Percentiles rank a stretch among this genome's conserved stretches.
Evolutionary conservation across 352 stramenopile genomes (phyloP).

Genomic region (Phytophthora sansomeana): DNA sequence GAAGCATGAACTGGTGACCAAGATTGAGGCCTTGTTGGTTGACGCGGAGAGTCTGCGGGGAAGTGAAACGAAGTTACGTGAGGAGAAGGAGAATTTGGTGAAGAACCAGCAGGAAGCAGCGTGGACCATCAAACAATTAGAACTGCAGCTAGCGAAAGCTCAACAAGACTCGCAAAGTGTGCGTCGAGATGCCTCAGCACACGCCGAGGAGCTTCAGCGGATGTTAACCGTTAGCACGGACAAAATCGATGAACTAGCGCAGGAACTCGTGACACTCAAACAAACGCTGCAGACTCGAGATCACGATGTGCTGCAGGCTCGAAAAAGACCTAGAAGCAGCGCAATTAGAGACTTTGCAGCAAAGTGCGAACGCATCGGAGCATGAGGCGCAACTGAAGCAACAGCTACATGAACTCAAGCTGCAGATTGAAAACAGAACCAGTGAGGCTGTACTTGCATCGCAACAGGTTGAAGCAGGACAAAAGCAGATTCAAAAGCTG

Average conservation of each 20-base stretch:
- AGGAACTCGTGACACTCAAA: conserved; percentile 49
- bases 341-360: conserved; percentile 56
- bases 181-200: conserved; percentile 55
- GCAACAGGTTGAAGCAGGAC: conserved; percentile 30
- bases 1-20: conserved; percentile 63
- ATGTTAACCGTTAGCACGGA: conserved; percentile 45
- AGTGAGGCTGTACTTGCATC: conserved; percentile 35
- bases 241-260: conserved; percentile 54
- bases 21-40: conserved; percentile 67
- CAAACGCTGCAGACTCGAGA: conserved; percentile 51
- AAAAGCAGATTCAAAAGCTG: conserved; percentile 47
- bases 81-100: conserved; percentile 61
- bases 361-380: conserved; percentile 48
- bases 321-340: conserved; percentile 56
- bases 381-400: conserved; percentile 41
- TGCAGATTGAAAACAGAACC: conserved; percentile 47
- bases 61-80: conserved; percentile 56
- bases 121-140: conserved; percentile 43
- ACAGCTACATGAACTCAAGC: conserved; percentile 47
- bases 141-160: conserved; percentile 54
- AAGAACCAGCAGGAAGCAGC: conserved; percentile 48
- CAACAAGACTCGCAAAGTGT: conserved; percentile 63
- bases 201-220: conserved; percentile 53
- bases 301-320: conserved; percentile 41
- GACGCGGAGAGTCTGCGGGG: conserved; percentile 57